phyloP scores from a whole-genome alignment of 768 basidiomycete genomes.

The Exsudoporus frostii region DNA sequence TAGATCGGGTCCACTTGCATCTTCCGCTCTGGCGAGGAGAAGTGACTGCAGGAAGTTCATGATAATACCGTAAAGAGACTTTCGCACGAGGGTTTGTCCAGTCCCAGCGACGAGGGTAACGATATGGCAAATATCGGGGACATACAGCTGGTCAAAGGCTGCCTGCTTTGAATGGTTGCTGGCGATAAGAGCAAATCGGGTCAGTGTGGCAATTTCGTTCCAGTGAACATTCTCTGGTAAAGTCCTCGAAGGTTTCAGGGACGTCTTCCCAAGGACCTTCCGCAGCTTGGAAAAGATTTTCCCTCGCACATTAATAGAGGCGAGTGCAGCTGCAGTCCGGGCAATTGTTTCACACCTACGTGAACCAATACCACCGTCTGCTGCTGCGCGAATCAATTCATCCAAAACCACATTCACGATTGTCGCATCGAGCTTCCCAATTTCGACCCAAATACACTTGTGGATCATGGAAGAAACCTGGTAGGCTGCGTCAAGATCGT shows the following conservation, averaged over 20 bases:
- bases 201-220: slow-evolving; percentile 77
- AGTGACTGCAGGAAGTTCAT: slow-evolving; percentile 81
- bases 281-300: slow-evolving; percentile 75
- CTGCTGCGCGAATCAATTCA: slow-evolving; percentile 76
- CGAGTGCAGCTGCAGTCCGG: slow-evolving; percentile 67
- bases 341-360: slow-evolving; percentile 72
- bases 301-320: slow-evolving; percentile 76
- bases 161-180: slow-evolving; percentile 64
- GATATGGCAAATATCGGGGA: slow-evolving; percentile 81
- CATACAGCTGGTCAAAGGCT: slow-evolving; percentile 68
- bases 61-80: slow-evolving; percentile 76
- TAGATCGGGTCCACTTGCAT: slow-evolving; percentile 56
- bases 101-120: slow-evolving; percentile 74
- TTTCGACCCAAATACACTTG: slow-evolving; percentile 72
- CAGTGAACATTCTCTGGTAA: slow-evolving; percentile 72
- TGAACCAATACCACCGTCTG: slow-evolving; percentile 80
- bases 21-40: slow-evolving; percentile 57
- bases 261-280: slow-evolving; percentile 74
- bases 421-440: slow-evolving; percentile 63
- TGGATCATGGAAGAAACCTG: slow-evolving; percentile 68
- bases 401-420: slow-evolving; percentile 74
- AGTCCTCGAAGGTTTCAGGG: slow-evolving; percentile 56
- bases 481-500: slow-evolving; percentile 3
- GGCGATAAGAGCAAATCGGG: slow-evolving; percentile 71
- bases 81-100: slow-evolving; percentile 71